Percentiles rank a stretch among this genome's conserved stretches.
Conservation (phyloP, 202 grass and related monocot genomes). For the Schoenoplectus tabernaemontani region DNA sequence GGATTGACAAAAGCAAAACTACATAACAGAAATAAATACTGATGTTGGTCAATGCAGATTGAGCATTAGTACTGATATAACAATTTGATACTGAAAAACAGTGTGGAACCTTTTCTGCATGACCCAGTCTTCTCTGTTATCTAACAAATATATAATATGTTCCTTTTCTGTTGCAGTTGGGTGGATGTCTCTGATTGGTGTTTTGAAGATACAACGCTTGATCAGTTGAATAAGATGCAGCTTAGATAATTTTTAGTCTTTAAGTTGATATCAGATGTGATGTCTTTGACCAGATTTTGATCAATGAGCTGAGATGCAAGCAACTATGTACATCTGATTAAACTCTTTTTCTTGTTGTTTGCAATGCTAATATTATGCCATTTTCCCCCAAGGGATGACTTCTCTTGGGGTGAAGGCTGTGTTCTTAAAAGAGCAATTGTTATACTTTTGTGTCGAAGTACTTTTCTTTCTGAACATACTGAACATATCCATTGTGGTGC, state of each 20-base stretch:
- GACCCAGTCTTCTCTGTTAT: background rate
- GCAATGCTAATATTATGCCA: background rate
- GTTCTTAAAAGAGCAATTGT: background rate
- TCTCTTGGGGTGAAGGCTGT: background rate
- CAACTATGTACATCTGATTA: background rate
- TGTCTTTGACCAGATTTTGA: constrained; percentile 5
- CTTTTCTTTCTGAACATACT: too few species aligned
- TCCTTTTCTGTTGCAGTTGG: constrained; percentile 21
- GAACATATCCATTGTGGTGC: background rate
- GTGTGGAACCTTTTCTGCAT: background rate
- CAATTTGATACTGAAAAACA: background rate
- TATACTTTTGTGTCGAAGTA: background rate
- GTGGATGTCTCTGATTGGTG: constrained; percentile 22
- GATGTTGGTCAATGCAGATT: background rate
- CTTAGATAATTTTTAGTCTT: background rate
- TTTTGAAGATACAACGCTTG: background rate
- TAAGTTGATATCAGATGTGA: constrained; percentile 4
- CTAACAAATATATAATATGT: background rate
- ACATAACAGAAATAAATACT: background rate
- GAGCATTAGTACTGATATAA: background rate
- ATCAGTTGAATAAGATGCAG: constrained; percentile 17
- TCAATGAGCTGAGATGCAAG: constrained; percentile 3
- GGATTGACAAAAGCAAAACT: background rate
- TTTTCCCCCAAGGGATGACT: background rate
- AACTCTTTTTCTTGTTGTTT: background rate